Percentiles rank a stretch among this genome's conserved stretches.
phyloP scores from a whole-genome alignment of 1,139 yeast genomes.

The Pichia sp. region DNA sequence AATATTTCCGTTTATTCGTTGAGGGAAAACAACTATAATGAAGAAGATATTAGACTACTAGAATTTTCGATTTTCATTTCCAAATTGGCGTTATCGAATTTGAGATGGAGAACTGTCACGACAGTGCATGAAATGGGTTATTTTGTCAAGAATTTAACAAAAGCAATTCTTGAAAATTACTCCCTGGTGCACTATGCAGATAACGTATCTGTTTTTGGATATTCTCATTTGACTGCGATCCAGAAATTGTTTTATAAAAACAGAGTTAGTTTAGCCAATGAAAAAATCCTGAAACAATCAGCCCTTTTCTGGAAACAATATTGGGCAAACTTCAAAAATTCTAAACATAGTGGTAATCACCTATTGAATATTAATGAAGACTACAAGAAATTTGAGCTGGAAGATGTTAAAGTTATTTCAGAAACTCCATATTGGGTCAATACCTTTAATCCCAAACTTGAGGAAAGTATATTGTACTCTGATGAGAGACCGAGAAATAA shows the following conservation, averaged over 20 bases:
- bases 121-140: slow-evolving; percentile 58
- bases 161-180: slow-evolving; percentile 30
- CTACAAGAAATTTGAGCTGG: slow-evolving; percentile 19
- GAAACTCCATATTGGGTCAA: slow-evolving; percentile 20
- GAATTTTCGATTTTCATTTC: slow-evolving; percentile 36
- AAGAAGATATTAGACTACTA: slow-evolving; percentile 33
- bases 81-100: slow-evolving; percentile 38
- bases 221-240: slow-evolving; percentile 45
- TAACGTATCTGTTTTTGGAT: slow-evolving; percentile 40
- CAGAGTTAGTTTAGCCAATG: slow-evolving; percentile 27
- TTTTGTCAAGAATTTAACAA: slow-evolving; percentile 38
- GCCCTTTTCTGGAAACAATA: slow-evolving; percentile 42
- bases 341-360: neutral
- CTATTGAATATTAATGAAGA: slow-evolving; percentile 20
- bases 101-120: slow-evolving; percentile 49
- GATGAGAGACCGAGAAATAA: neutral
- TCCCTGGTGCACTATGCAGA: slow-evolving; percentile 34
- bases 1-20: slow-evolving; percentile 41
- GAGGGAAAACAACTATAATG: slow-evolving; percentile 25
- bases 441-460: slow-evolving; percentile 18
- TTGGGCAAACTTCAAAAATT: slow-evolving; percentile 28
- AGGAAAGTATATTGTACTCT: slow-evolving; percentile 12
- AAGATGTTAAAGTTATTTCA: slow-evolving; percentile 18
- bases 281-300: slow-evolving; percentile 28
- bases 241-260: slow-evolving; percentile 49